Percentiles rank a stretch among this genome's conserved stretches.
phyloP scores from a whole-genome alignment of 2,329 filamentous ascomycete genomes.

The Diaporthe australafricana region DNA sequence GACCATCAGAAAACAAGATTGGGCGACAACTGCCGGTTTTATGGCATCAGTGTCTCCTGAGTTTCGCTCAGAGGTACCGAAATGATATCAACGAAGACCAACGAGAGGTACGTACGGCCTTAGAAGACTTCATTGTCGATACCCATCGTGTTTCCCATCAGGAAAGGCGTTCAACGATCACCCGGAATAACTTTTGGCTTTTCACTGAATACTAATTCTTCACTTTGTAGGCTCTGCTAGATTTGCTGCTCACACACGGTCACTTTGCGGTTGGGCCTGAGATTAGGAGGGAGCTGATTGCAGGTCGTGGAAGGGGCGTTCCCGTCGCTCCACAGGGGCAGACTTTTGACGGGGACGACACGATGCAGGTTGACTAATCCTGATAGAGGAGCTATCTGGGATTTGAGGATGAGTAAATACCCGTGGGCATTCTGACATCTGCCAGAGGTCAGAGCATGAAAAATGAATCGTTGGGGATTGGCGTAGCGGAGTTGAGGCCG shows the following conservation, averaged over 20 bases:
- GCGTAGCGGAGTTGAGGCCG: slow-evolving; percentile 13
- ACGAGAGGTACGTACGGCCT: slow-evolving; percentile 58
- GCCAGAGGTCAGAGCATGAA: background rate
- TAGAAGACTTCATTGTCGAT: background rate
- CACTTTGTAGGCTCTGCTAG: slow-evolving; percentile 75
- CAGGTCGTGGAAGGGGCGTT: slow-evolving; percentile 87
- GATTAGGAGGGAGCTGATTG: slow-evolving; percentile 87
- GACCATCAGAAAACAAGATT: slow-evolving; percentile 52
- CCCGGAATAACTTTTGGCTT: background rate
- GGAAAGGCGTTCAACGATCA: too few relatives aligned
- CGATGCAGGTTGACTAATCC: slow-evolving; percentile 78
- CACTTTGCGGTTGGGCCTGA: slow-evolving; percentile 92
- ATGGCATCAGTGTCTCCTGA: slow-evolving; percentile 94
- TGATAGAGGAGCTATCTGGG: background rate
- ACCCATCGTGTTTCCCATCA: too few relatives aligned
- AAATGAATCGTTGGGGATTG: background rate
- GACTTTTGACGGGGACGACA: slow-evolving; percentile 83
- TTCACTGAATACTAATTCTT: slow-evolving; percentile 33
- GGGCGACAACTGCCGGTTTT: slow-evolving; percentile 80
- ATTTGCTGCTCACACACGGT: slow-evolving; percentile 85
- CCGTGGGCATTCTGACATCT: slow-evolving; percentile 1
- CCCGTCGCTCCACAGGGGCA: slow-evolving; percentile 68
- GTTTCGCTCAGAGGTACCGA: slow-evolving; percentile 93
- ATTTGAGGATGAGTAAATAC: slow-evolving; percentile 26
- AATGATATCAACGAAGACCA: slow-evolving; percentile 98